These are phyloP conservation scores for Coniochaeta pulveracea DNA, from an alignment of 2,329 filamentous ascomycete genomes.

Conservation along the genomic window DNA sequence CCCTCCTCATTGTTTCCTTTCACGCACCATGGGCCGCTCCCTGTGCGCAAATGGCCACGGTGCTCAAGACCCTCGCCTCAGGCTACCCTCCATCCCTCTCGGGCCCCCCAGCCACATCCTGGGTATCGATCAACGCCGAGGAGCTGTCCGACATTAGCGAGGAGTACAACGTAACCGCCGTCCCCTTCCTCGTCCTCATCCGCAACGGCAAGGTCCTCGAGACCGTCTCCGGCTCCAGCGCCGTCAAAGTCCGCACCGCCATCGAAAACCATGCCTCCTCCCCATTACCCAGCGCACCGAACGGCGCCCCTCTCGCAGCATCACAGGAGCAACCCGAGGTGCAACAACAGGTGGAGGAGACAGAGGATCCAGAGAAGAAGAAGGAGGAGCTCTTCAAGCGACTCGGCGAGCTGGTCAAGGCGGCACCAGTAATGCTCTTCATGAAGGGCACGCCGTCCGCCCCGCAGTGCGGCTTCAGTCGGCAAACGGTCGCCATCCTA, in stretches of 20 bases:
- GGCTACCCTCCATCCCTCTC: conserved; percentile 72
- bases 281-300: conserved; percentile 15
- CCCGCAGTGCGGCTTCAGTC: conserved; percentile 91
- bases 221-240: conserved; percentile 82
- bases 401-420: conserved; percentile 77
- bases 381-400: conserved; percentile 82
- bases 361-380: conserved; percentile 40
- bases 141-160: conserved; percentile 88
- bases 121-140: conserved; percentile 89
- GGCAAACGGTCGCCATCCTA: conserved; percentile 77
- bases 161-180: conserved; percentile 84
- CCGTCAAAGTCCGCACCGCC: conserved; percentile 69
- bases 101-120: conserved; percentile 57
- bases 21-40: conserved; percentile 95
- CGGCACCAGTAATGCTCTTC: conserved; percentile 96
- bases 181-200: conserved; percentile 82
- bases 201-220: conserved; percentile 67
- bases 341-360: conserved; percentile 19
- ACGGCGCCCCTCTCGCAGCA: conserved; percentile 21
- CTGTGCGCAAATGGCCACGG: conserved; percentile 84
- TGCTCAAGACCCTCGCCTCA: conserved; percentile 74
- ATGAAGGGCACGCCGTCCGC: conserved; percentile 98
- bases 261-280: conserved; percentile 67
- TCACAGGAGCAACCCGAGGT: conserved; percentile 28
- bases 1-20: conserved; percentile 82